phyloP scores from a whole-genome alignment of 805 yeast genomes.

The Kazachstania africana region DNA sequence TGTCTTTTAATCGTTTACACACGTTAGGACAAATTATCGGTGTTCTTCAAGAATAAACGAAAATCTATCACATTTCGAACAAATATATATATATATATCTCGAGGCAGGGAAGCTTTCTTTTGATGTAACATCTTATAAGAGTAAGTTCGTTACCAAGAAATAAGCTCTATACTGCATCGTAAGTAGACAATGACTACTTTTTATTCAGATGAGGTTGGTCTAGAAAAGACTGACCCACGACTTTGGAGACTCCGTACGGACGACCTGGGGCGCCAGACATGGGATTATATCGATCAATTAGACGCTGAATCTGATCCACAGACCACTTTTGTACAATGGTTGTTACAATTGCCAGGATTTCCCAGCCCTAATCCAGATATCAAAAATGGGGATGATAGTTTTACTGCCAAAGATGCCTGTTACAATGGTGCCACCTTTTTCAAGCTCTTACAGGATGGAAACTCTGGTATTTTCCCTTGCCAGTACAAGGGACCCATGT shows the following conservation, averaged over 20 bases:
- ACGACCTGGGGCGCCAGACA: constrained; percentile 61
- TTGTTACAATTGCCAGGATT: constrained; percentile 33
- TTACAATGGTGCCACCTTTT: constrained; percentile 61
- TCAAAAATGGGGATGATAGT: constrained; percentile 10
- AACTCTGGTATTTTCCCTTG: constrained; percentile 79
- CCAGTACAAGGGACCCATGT: constrained; percentile 97
- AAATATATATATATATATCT: no score
- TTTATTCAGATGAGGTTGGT: constrained; percentile 62
- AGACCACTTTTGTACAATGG: constrained; percentile 46
- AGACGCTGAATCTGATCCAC: constrained; percentile 34
- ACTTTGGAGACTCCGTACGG: constrained; percentile 66
- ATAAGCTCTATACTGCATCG: no score
- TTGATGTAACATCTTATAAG: no score
- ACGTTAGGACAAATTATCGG: no score
- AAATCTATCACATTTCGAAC: no score
- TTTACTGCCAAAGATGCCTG: constrained; percentile 50
- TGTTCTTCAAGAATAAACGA: no score
- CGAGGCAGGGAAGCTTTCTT: no score
- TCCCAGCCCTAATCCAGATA: constrained; percentile 28
- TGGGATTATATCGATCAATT: constrained; percentile 57
- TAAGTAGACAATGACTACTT: constrained; percentile 4
- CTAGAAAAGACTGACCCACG: constrained; percentile 55
- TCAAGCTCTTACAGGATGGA: constrained; percentile 58
- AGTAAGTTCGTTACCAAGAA: no score
- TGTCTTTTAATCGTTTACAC: no score